Evolutionary conservation across 257 asterid species (phyloP), one percentile per base, ranked within the genome.

Genomic region (Oldenlandia corymbosa): DNA sequence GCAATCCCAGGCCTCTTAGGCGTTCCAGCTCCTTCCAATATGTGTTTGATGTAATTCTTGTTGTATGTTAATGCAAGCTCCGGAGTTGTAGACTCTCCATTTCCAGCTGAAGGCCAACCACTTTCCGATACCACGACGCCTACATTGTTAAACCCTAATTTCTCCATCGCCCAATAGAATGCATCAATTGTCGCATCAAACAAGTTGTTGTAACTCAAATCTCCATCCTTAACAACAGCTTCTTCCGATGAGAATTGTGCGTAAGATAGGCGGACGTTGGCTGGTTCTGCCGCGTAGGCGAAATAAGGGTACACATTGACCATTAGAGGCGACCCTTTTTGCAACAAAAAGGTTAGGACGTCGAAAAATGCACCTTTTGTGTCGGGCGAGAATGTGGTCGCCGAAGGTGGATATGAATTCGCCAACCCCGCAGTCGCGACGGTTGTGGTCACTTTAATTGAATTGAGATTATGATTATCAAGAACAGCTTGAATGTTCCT

Each of bases 261-360:
- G 12, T 39, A 84, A 0, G 68, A 51, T 3, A 77, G 81, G 5
- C 46, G 62, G 7, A 81, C 14, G 0, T n/a, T 2, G 0, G 0
- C 18, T 0, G 71, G 18, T 23, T 61, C 42, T 0, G 42, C 41
- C 0, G 73, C 37, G 17, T 72, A 68, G 0, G 70, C 88, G 5
- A 82, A 79, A 27, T 82, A 84, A 7, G 88, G 86, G 70, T 81
- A 84, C 17, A 72, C 54, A 10, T 81, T 81, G 0, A 48, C 71
- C 4, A 84, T 72, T 2, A 84, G 68, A 2, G 83, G 75, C 1
- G 64, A 37, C 5, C 34, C 13, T 0, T 50, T 78, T 26, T 2
- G 27, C 0, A 55, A 53, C 2, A 78, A 66, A 48, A 80, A 80
- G 0, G 17, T 7, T 1, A 78, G 27, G 1, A 83, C 75, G 0